phyloP scores from a whole-genome alignment of 2,329 filamentous ascomycete genomes.

The Epicoccum nigrum region DNA sequence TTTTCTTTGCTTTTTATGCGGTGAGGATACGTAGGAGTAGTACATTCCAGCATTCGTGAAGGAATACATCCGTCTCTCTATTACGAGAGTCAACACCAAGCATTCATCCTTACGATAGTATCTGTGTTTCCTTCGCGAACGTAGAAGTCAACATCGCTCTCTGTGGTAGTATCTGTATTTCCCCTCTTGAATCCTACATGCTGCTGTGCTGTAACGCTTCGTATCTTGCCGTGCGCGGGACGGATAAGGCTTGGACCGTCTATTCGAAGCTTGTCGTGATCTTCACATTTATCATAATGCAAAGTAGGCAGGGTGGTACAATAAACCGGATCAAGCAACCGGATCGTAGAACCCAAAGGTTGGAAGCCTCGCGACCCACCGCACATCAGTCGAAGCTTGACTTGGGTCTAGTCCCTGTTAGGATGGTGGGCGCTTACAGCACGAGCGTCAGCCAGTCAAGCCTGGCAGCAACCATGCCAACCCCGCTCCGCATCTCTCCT shows the following conservation, averaged over 20 bases:
- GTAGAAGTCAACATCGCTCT: no score
- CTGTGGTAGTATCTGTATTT: background rate
- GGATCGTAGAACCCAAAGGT: slow-evolving; percentile 3
- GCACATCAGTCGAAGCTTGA: slow-evolving; percentile 29
- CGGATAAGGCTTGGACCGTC: slow-evolving; percentile 6
- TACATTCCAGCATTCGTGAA: background rate
- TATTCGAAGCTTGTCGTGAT: slow-evolving; percentile 6
- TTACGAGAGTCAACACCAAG: no score
- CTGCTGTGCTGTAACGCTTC: slow-evolving; percentile 6
- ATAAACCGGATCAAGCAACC: background rate
- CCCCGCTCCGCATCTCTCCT: slow-evolving; percentile 32
- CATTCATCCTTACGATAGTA: no score
- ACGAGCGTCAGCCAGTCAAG: slow-evolving; percentile 25
- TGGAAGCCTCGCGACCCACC: slow-evolving; percentile 23
- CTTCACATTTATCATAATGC: background rate
- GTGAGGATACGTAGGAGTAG: background rate
- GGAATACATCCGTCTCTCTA: no score
- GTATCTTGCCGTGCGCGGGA: slow-evolving; percentile 2
- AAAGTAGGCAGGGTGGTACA: no score
- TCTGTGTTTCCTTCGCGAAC: no score
- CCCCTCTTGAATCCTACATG: background rate
- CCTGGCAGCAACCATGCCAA: slow-evolving; percentile 24
- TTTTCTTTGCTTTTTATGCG: no score
- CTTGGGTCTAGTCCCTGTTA: slow-evolving; percentile 7
- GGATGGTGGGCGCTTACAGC: slow-evolving; percentile 29